A percentile compares a stretch with the other conserved stretches of the same genome.
Conservation (phyloP, 164 flowering plant genomes). For the Buxus sempervirens region DNA sequence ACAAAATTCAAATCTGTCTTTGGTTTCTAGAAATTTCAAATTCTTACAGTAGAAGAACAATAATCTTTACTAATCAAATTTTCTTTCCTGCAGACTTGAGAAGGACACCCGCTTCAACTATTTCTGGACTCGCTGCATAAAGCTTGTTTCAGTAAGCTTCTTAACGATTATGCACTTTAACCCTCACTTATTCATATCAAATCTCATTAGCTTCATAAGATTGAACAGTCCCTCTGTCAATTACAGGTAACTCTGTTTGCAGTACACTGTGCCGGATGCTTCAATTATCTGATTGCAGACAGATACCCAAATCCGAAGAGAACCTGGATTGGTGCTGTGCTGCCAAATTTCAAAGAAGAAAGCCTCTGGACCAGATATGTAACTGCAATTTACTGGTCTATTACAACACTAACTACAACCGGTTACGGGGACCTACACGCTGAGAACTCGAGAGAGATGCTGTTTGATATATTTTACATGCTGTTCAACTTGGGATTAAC, state of each 20-base stretch:
- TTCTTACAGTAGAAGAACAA: constrained; percentile 4
- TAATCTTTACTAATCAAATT: constrained; percentile 21
- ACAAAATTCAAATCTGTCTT: constrained; percentile 17
- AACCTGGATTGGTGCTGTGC: constrained; percentile 96
- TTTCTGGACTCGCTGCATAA: constrained; percentile 92
- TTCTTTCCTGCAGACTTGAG: constrained; percentile 68
- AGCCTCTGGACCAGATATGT: constrained; percentile 81
- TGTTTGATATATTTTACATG: constrained; percentile 86
- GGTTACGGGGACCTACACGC: constrained; percentile 98
- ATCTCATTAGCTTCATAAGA: background rate
- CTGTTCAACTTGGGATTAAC: constrained; percentile 91
- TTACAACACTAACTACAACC: constrained; percentile 86
- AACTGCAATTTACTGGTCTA: constrained; percentile 92
- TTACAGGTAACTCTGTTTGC: constrained; percentile 89
- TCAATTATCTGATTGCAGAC: constrained; percentile 86
- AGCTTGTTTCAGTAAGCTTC: constrained; percentile 74
- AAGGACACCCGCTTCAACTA: constrained; percentile 95
- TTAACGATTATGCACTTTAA: background rate
- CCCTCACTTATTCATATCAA: background rate
- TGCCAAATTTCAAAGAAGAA: constrained; percentile 73
- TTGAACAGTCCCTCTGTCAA: background rate
- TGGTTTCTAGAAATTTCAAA: constrained; percentile 19
- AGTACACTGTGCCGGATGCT: constrained; percentile 93
- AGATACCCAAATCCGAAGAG: constrained; percentile 74
- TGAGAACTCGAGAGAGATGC: constrained; percentile 87